These are phyloP conservation scores for Hypoxylon sp. DNA, from an alignment of 2,329 filamentous ascomycete species.

Conservation along the genomic window DNA sequence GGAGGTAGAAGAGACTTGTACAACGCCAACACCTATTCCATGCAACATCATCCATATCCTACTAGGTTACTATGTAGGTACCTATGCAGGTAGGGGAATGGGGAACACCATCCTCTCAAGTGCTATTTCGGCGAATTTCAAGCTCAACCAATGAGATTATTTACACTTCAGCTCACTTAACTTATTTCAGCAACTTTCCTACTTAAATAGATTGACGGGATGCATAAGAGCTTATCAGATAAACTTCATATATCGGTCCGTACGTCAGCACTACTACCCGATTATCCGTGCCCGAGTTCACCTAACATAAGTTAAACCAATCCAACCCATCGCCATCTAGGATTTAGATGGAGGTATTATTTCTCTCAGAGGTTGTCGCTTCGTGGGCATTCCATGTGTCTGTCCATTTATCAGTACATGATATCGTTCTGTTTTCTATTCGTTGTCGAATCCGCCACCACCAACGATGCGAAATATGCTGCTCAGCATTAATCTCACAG, in stretches of 20 bases:
- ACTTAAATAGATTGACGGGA: no score
- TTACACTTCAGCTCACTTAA: no score
- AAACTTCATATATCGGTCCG: background rate
- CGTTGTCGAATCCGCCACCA: constrained; percentile 3
- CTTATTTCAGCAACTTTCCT: no score
- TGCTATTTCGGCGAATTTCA: no score
- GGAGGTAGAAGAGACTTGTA: no score
- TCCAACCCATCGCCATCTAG: background rate
- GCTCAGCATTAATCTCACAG: background rate
- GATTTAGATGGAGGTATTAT: background rate
- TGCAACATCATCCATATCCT: background rate
- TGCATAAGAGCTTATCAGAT: no score
- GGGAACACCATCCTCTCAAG: no score
- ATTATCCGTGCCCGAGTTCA: constrained; percentile 8
- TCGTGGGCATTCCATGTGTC: background rate
- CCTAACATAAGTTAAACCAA: background rate
- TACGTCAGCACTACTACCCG: constrained; percentile 24
- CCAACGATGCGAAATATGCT: background rate
- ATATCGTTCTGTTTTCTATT: background rate
- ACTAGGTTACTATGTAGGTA: no score
- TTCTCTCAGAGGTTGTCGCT: background rate
- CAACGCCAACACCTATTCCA: no score
- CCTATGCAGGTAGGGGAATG: no score
- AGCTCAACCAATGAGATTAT: no score
- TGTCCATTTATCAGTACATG: background rate